These are phyloP conservation scores for Penicillium sp. DNA, from an alignment of 2,329 filamentous ascomycete genomes.

Conservation along the genomic window DNA sequence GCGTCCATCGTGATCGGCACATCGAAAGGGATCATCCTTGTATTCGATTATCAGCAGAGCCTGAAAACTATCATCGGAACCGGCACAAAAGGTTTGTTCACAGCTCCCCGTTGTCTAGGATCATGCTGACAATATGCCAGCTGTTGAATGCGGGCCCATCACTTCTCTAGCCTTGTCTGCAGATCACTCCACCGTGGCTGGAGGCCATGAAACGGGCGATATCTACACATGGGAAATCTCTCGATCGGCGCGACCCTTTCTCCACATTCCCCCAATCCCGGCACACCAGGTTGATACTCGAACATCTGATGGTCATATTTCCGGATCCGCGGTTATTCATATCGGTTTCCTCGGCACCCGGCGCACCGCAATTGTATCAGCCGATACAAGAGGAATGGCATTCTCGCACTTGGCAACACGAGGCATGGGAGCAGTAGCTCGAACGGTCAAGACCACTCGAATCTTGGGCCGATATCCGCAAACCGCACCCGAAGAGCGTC, in stretches of 20 bases:
- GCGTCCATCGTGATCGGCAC: conserved; percentile 88
- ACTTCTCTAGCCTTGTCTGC: conserved; percentile 88
- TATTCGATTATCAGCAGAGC: conserved; percentile 97
- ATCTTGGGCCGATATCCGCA: conserved; percentile 90
- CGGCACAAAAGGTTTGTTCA: conserved; percentile 73
- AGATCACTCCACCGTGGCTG: conserved; percentile 87
- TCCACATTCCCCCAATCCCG: conserved; percentile 78
- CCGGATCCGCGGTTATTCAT: conserved; percentile 76
- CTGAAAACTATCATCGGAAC: conserved; percentile 91
- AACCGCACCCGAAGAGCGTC: conserved; percentile 58
- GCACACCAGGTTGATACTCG: conserved; percentile 62
- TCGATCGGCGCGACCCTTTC: conserved; percentile 78
- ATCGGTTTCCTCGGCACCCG: conserved; percentile 92
- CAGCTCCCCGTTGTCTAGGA: too few relatives aligned
- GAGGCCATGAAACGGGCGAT: conserved; percentile 81
- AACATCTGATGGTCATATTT: conserved; percentile 77
- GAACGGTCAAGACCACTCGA: conserved; percentile 83
- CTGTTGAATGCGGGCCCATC: conserved; percentile 84
- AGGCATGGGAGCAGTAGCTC: conserved; percentile 80
- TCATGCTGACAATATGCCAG: conserved; percentile 45
- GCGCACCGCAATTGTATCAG: conserved; percentile 91
- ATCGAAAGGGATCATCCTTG: conserved; percentile 86
- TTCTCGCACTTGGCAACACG: conserved; percentile 95
- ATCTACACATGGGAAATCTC: conserved; percentile 97
- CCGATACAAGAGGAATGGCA: conserved; percentile 93